Evolutionary conservation across 2,329 filamentous ascomycete genomes (phyloP), one percentile per base, ranked within the genome.

Genomic region (Herpotrichia juniperi): DNA sequence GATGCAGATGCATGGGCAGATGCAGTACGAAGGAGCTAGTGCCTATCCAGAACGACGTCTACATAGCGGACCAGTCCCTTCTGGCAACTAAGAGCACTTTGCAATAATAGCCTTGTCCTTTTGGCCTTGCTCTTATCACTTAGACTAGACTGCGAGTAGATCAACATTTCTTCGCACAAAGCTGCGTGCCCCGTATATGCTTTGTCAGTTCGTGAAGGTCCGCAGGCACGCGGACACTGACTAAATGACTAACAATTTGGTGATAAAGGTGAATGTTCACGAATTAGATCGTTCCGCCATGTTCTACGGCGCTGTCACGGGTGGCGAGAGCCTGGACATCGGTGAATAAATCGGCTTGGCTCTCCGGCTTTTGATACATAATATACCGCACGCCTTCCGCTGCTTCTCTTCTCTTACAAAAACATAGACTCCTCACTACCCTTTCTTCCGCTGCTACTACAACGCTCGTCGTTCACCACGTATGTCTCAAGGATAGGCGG

Each of bases 301-400:
- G 51, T 70, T 71, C 61, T 51, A 68, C 57, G 46, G 55, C 61
- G n/a, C 71, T 61, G 69, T 67, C 64, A 71, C 67, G 46, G 61
- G 46, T 46, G 50, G 35, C 48, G 54, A 58, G 43, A 54, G 49
- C 48, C 54, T 43, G 64, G 56, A 28, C 59, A 48, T 55, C 62
- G 63, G 66, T 67, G 66, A 68, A 72, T 63, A 61, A 58, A 61
- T 63, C 30, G 53, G 49, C 50, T 42, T 61, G 58, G 54, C 51
- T 59, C 58, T 62, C 54, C 52, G 50, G 54, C 59, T 43, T 56
- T 50, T 48, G 46, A 61, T 57, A 60, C 51, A 57, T 58, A 63
- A 66, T 66, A 59, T 58, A 54, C 50, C 47, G 43, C 39, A n/a
- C n/a, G n/a, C 42, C 46, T 34, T 43, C 32, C 21, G 28, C 42